Percentiles rank a stretch among this genome's conserved stretches.
These are phyloP conservation scores for Prinsepia uniflora DNA, from an alignment of 306 rosid genomes.

Conservation along the genomic window DNA sequence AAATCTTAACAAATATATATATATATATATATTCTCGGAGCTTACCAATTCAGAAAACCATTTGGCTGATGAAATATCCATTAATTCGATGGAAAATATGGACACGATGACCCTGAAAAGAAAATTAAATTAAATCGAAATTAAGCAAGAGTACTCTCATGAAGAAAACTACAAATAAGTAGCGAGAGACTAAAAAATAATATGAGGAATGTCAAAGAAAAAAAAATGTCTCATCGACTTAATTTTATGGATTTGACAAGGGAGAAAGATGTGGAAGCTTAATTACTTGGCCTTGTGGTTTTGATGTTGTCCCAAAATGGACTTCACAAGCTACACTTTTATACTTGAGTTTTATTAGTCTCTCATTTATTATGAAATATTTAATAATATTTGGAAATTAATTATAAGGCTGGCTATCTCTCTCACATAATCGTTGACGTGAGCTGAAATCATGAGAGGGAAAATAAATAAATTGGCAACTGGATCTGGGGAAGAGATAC, in stretches of 20 bases:
- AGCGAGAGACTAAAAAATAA: background rate
- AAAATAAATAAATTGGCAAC: slow-evolving; percentile 5
- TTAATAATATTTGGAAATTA: background rate
- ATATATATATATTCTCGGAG: background rate
- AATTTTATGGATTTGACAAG: background rate
- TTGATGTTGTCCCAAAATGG: background rate
- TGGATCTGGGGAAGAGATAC: slow-evolving; percentile 18
- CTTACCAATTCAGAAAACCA: slow-evolving; percentile 62
- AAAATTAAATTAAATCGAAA: background rate
- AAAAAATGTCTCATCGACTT: background rate
- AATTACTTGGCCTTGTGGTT: slow-evolving; percentile 8
- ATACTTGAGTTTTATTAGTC: background rate
- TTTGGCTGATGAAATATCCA: slow-evolving; percentile 37
- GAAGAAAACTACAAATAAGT: background rate
- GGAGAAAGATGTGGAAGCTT: slow-evolving; percentile 8
- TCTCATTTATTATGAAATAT: background rate
- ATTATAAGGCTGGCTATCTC: slow-evolving; percentile 2
- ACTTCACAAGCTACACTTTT: background rate
- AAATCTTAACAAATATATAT: too few species aligned
- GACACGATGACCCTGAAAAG: background rate
- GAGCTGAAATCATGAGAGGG: slow-evolving; percentile 10
- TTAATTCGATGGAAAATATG: background rate
- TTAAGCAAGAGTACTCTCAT: background rate
- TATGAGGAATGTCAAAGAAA: background rate
- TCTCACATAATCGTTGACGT: slow-evolving; percentile 9